Conservation (phyloP, 2,329 filamentous ascomycete species). For the Apiospora malaysiana region DNA sequence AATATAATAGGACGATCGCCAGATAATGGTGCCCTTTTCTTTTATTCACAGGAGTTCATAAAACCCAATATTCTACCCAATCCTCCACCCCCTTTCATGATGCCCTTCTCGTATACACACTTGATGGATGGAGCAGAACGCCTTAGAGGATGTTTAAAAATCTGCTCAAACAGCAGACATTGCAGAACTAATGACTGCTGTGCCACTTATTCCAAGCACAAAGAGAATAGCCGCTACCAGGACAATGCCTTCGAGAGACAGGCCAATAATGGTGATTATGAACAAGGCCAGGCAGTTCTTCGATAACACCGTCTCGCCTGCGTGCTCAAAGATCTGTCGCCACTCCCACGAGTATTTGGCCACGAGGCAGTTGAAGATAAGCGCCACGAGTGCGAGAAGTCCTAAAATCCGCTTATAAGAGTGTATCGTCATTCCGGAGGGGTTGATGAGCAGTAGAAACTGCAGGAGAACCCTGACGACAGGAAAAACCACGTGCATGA, state of each 20-base stretch:
- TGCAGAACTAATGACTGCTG: background rate
- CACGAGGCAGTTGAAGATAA: slow-evolving; percentile 10
- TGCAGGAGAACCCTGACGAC: background rate
- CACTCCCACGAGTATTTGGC: slow-evolving; percentile 1
- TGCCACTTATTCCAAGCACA: background rate
- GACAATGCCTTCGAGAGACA: background rate
- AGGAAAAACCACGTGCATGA: background rate
- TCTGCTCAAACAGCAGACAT: background rate
- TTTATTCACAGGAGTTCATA: no score
- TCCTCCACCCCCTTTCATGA: no score
- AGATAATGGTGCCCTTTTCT: no score
- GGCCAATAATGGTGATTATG: background rate
- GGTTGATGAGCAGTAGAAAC: background rate
- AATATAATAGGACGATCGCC: no score
- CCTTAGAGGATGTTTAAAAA: background rate
- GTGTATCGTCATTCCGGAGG: background rate
- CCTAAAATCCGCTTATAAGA: no score
- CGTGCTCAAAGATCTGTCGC: background rate
- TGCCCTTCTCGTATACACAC: no score
- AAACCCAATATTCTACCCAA: no score
- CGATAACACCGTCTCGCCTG: background rate
- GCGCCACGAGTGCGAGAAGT: background rate
- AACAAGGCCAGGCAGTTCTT: background rate
- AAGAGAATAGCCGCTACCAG: background rate
- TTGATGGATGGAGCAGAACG: no score